Base-by-base conservation (phyloP, 257 asterid species). In the Capsicum baccatum region DNA sequence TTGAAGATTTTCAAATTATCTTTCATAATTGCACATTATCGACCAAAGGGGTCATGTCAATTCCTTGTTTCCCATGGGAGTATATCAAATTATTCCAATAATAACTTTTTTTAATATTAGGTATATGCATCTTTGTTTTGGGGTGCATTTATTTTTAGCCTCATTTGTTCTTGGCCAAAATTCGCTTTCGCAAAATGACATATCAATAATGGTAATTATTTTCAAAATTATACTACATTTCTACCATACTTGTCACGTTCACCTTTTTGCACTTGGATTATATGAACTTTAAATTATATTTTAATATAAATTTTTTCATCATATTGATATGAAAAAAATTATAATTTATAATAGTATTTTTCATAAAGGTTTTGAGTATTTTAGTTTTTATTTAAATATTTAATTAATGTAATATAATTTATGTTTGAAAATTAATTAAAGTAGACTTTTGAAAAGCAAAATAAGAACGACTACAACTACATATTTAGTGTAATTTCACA, bases 31-130 rank as follows among this genome's bases (percentile, higher is more conserved):
- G 47, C n/a, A 33, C 13, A 11, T 66, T 64, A 64, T 66, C 33
- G n/a, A 64, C 71, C 35, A 44, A 8, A 67, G 60, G 13, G 58
- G 58, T 26, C 33, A 26, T 26, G 33, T 71, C 44, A 48, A 48
- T 48, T 74, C 60, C 80, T 74, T 74, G 80, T 74, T 21, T 19
- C 60, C 44, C 60, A 74, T n/a, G 80, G n/a, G 42, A 73, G 58
- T 16, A 19, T 42, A 48, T 44, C 59, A 73, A 19, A 73, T 73
- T 19, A 74, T 74, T 50, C 12, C 35, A 71, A 71, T 15, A 44
- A 71, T 47, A 71, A 10, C 2, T n/a, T 60, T 68, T 69, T 69
- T 39, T 3, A 71, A 71, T 16, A 17, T 44, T 44, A 42, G 9
- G 19, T 9, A 44, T 47, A 16, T 42, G 33, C 2, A 4, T 15